phyloP scores from a whole-genome alignment of 2,329 filamentous ascomycete genomes.

The Fusarium sp. region DNA sequence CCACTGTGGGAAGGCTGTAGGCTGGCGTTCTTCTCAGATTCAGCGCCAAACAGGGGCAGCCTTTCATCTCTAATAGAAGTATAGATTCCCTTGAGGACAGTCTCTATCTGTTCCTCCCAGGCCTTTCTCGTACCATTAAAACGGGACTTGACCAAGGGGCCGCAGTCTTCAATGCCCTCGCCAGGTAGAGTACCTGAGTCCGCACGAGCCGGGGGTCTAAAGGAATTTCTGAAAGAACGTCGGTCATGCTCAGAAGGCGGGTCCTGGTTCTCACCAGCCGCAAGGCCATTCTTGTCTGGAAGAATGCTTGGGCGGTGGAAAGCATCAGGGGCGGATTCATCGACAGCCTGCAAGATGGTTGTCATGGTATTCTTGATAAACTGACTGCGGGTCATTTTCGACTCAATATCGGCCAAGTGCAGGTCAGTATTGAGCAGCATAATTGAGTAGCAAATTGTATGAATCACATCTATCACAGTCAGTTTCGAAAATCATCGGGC shows the following conservation, averaged over 20 bases:
- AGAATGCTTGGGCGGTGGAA: constrained; percentile 69
- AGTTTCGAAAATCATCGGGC: constrained; percentile 37
- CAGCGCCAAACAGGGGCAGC: constrained; percentile 84
- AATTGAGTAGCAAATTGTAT: constrained; percentile 96
- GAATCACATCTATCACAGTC: constrained; percentile 78
- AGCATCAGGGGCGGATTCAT: constrained; percentile 74
- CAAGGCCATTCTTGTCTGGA: constrained; percentile 52
- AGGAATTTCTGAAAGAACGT: constrained; percentile 57
- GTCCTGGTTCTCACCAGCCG: constrained; percentile 47
- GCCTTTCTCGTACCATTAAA: constrained; percentile 79
- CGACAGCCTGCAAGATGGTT: constrained; percentile 80
- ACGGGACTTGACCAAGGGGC: constrained; percentile 79
- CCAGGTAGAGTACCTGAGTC: constrained; percentile 53
- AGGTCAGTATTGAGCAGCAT: constrained; percentile 96
- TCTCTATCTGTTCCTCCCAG: constrained; percentile 91
- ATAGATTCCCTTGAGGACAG: constrained; percentile 92
- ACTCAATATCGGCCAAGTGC: constrained; percentile 92
- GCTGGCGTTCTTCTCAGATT: constrained; percentile 53
- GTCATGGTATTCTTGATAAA: constrained; percentile 97
- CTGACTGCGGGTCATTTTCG: constrained; percentile 94
- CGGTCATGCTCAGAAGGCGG: constrained; percentile 51
- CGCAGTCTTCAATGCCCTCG: constrained; percentile 62
- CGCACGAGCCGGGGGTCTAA: constrained; percentile 58
- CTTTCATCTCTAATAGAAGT: constrained; percentile 85
- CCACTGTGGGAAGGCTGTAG: constrained; percentile 62